Percentiles rank a stretch among this genome's conserved stretches.
Evolutionary conservation across 2,329 filamentous ascomycete species (phyloP).

Genomic region (Coniochaeta prunicola): DNA sequence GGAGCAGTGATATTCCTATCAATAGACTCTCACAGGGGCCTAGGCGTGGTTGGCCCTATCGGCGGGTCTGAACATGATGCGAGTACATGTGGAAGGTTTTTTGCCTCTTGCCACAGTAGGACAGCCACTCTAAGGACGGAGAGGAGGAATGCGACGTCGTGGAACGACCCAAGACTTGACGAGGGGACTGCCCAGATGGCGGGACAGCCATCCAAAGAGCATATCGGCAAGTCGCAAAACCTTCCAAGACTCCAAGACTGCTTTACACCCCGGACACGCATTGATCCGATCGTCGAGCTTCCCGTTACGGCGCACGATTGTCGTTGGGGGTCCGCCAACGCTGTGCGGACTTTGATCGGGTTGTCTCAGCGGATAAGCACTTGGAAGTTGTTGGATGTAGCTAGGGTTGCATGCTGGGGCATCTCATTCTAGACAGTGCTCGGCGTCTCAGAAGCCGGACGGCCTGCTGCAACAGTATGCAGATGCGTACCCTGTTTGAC

Average conservation of each 20-base stretch:
- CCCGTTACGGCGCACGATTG: conserved; percentile 1
- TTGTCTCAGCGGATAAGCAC: background rate
- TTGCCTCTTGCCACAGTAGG: background rate
- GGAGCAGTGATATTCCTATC: background rate
- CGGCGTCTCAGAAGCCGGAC: background rate
- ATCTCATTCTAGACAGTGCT: background rate
- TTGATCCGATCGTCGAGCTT: background rate
- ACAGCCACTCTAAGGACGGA: background rate
- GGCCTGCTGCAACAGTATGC: background rate
- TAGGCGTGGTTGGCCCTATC: background rate
- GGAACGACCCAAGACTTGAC: background rate
- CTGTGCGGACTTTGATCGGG: background rate
- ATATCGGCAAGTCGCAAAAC: background rate
- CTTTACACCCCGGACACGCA: background rate
- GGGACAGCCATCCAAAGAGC: background rate
- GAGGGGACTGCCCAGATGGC: background rate
- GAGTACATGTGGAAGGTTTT: background rate
- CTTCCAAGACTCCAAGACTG: background rate
- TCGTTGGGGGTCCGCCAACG: background rate
- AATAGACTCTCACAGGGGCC: background rate
- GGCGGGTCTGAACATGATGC: background rate
- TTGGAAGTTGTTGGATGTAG: background rate
- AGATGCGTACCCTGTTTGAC: background rate
- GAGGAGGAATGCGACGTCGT: background rate
- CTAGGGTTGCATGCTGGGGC: background rate